Evolutionary conservation across 805 yeast species (phyloP).

Genomic region (Saccharomycopsis olivae): DNA sequence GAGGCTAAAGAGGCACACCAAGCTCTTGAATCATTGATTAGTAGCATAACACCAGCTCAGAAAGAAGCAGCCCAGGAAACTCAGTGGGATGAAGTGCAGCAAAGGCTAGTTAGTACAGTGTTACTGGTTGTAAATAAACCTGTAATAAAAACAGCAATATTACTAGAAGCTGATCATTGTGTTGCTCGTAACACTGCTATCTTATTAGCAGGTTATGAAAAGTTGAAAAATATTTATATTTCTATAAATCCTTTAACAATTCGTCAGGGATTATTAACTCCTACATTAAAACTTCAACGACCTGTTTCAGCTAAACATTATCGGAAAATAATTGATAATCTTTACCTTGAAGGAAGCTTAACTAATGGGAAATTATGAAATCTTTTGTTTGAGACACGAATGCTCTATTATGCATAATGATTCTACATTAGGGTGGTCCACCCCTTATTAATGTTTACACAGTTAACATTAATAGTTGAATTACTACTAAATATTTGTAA

Average conservation of each 20-base stretch:
- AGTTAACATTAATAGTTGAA: no score
- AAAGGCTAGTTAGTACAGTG: no score
- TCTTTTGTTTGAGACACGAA: not conserved
- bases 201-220: slow-evolving; percentile 52
- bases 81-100: not conserved
- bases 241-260: slow-evolving; percentile 42
- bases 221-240: slow-evolving; percentile 35
- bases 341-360: not conserved
- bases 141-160: slow-evolving; percentile 1
- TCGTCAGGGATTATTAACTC: slow-evolving; percentile 45
- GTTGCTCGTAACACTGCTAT: slow-evolving; percentile 4
- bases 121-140: not conserved
- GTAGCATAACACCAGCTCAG: slow-evolving; percentile 25
- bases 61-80: slow-evolving; percentile 35
- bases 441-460: no score
- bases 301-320: slow-evolving; percentile 36
- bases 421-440: no score
- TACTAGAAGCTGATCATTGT: slow-evolving; percentile 8
- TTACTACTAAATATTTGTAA: no score
- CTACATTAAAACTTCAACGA: slow-evolving; percentile 43
- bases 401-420: not conserved
- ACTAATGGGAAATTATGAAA: not conserved
- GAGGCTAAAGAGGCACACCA: slow-evolving; percentile 37
- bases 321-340: slow-evolving; percentile 27
- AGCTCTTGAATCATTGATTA: slow-evolving; percentile 46